A percentile compares a stretch with the other conserved stretches of the same genome.
Conservation (phyloP, 345 rosid genomes). For the Syzygium aromaticum region DNA sequence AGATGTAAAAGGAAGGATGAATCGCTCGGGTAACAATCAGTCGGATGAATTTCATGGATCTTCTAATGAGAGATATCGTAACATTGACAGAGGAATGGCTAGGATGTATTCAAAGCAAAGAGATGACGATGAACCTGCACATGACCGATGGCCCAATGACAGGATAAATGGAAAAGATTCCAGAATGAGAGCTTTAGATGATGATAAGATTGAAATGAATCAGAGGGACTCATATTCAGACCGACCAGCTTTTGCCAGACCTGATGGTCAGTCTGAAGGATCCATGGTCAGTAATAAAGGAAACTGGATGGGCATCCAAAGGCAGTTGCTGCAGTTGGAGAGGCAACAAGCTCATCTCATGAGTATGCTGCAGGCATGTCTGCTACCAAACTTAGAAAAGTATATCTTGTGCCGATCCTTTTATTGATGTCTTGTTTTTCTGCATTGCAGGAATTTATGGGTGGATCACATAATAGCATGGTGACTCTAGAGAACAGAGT, state of each 20-base stretch:
- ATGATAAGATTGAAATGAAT: slow-evolving; percentile 34
- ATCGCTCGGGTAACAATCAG: slow-evolving; percentile 30
- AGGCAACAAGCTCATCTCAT: slow-evolving; percentile 89
- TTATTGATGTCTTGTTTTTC: slow-evolving; percentile 10
- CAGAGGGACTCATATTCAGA: slow-evolving; percentile 48
- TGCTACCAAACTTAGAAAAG: not conserved
- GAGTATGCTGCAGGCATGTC: slow-evolving; percentile 87
- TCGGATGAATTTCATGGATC: slow-evolving; percentile 30
- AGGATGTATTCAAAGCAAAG: slow-evolving; percentile 14
- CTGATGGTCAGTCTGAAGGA: slow-evolving; percentile 73
- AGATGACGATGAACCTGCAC: slow-evolving; percentile 16
- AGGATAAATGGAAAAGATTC: slow-evolving; percentile 33
- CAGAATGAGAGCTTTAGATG: slow-evolving; percentile 49
- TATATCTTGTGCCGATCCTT: slow-evolving; percentile 5
- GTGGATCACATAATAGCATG: slow-evolving; percentile 97
- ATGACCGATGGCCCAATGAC: slow-evolving; percentile 16
- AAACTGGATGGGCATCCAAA: slow-evolving; percentile 94
- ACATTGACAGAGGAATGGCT: slow-evolving; percentile 30
- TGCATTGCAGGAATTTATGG: slow-evolving; percentile 82
- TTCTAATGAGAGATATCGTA: slow-evolving; percentile 19
- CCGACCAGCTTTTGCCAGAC: slow-evolving; percentile 43
- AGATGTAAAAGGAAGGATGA: slow-evolving; percentile 39
- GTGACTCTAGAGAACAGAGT: slow-evolving; percentile 85
- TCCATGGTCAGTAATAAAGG: slow-evolving; percentile 66
- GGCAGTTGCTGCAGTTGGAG: slow-evolving; percentile 86